Evolutionary conservation across 345 rosid species (phyloP), one percentile per base, ranked within the genome.

Genomic region (Turritis glabra): DNA sequence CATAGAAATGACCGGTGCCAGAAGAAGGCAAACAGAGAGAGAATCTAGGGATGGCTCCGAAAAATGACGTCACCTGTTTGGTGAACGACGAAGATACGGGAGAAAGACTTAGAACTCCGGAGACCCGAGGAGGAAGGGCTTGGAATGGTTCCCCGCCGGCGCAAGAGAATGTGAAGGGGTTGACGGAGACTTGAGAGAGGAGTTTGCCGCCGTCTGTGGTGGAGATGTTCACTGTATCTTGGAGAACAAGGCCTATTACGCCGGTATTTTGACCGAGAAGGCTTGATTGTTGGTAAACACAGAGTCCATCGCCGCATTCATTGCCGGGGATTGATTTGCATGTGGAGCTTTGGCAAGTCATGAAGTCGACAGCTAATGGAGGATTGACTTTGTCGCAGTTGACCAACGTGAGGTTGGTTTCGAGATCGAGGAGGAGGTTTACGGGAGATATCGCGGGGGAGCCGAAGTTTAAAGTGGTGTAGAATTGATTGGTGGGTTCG

Each of bases 21-120:
- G 30, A 59, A 5, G 87, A 79, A 11, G 80, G 69, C 23, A 84
- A 50, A 37, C 90, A 87, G 21, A 87, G 64, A 47, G 87, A 73
- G 19, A 86, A 84, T 32, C 73, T 78, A 0, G 67, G 73, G 25
- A 41, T 58, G 19, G 51, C 38, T 15, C 18, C 3, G 46, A 4
- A 47, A 25, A 47, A 25, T 5, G 68, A 12, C 23, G 62, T 25
- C 52, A 75, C 67, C 8, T 75, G 79, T 35, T 32, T 48, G 26
- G 43, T 7, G 43, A 67, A 66, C 18, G 79, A 69, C 1, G 22
- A 66, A 15, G 1, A 13, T 25, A 26, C 64, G 15, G 60, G 67
- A 38, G 73, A 58, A 11, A 75, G 73, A 67, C 35, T 50, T 1
- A 75, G 30, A 47, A 67, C 61, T 75, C 79, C 79, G 58, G 33